phyloP scores from a whole-genome alignment of 1,284 basidiomycete genomes.

The Moesziomyces sp. region DNA sequence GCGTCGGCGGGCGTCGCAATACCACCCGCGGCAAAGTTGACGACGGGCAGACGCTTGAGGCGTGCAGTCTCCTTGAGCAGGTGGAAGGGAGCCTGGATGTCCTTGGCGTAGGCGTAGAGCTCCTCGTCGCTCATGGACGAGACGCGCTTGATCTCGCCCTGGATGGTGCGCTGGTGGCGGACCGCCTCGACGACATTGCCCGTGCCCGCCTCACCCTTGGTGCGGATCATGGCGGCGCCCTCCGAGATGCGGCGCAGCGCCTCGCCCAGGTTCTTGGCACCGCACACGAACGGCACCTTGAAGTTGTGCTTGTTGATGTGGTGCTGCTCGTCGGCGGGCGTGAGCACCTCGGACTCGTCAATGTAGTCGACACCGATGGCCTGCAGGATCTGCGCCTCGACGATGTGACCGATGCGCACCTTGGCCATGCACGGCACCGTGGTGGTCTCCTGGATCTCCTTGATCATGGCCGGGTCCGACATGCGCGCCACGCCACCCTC shows the following conservation, averaged over 20 bases:
- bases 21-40: constrained; percentile 80
- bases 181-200: constrained; percentile 95
- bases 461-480: constrained; percentile 92
- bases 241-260: constrained; percentile 95
- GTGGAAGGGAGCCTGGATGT: constrained; percentile 91
- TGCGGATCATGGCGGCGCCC: constrained; percentile 73
- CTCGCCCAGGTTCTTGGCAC: constrained; percentile 77
- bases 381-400: constrained; percentile 81
- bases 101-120: constrained; percentile 92
- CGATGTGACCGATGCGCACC: constrained; percentile 95
- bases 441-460: constrained; percentile 80
- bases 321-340: constrained; percentile 79
- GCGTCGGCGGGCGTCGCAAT: constrained; percentile 97
- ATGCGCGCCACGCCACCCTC: constrained; percentile 67
- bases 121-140: constrained; percentile 89
- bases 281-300: constrained; percentile 76
- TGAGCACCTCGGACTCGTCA: constrained; percentile 91
- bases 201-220: constrained; percentile 81
- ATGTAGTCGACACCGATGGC: constrained; percentile 96
- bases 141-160: constrained; percentile 84
- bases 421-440: constrained; percentile 78
- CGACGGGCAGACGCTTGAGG: constrained; percentile 91
- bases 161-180: constrained; percentile 86
- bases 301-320: constrained; percentile 74
- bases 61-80: constrained; percentile 95